These are phyloP conservation scores for Suhomyces sp. DNA, from an alignment of 805 yeast genomes.

Conservation along the genomic window DNA sequence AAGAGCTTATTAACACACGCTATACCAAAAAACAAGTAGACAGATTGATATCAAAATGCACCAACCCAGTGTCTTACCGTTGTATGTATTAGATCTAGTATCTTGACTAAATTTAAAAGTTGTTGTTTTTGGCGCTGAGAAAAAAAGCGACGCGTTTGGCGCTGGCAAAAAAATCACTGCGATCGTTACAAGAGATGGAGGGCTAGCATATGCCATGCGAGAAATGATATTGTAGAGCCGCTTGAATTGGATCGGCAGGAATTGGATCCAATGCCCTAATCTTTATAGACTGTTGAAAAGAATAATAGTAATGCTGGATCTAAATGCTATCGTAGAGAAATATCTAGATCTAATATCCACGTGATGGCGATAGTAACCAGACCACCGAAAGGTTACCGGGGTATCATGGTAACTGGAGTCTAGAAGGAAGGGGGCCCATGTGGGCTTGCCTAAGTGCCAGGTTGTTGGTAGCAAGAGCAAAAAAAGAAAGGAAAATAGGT, in stretches of 20 bases:
- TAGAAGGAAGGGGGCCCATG: not conserved
- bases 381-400: not conserved
- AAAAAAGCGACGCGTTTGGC: slow-evolving; percentile 2
- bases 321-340: not conserved
- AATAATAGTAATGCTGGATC: no score
- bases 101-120: not conserved
- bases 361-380: not conserved
- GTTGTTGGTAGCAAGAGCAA: not conserved
- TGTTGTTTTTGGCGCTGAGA: slow-evolving; percentile 1
- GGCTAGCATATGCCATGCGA: not conserved
- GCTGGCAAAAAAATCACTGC: not conserved
- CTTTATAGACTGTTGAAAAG: not conserved
- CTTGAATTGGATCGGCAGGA: not conserved
- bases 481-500: slow-evolving; percentile 13
- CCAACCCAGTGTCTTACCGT: not conserved
- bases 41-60: not conserved
- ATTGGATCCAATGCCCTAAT: not conserved
- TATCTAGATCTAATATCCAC: not conserved
- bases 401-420: not conserved
- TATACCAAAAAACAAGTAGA: not conserved
- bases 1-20: not conserved
- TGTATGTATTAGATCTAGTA: not conserved
- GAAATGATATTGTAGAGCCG: not conserved
- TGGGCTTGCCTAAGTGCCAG: not conserved
- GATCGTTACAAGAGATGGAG: not conserved